Evolutionary conservation across 192 early-diverging fungal genomes (phyloP).

Genomic region (Linnemannia elongata): DNA sequence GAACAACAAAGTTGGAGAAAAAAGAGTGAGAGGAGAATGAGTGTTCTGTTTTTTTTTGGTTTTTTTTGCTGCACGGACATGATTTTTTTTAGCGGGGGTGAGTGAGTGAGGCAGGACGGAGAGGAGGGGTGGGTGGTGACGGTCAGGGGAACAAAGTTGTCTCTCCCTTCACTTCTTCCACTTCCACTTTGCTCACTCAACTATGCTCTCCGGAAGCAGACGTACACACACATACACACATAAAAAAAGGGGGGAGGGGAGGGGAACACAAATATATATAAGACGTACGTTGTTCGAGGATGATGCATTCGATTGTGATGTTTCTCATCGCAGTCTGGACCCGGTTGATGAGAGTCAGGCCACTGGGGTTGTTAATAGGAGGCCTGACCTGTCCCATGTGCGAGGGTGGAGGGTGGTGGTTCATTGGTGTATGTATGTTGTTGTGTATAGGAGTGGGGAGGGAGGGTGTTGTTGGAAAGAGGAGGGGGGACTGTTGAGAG

Average conservation of each 20-base stretch:
- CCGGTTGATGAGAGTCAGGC: slow-evolving; percentile 49
- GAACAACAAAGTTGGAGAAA: neutral
- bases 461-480: neutral
- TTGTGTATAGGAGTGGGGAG: neutral
- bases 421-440: slow-evolving; percentile 8
- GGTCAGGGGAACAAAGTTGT: slow-evolving; percentile 8
- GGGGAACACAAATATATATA: slow-evolving; percentile 13
- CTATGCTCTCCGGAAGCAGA: neutral
- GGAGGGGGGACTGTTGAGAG: neutral
- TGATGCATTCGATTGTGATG: slow-evolving; percentile 75
- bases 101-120: neutral
- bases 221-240: no score
- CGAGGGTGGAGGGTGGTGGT: neutral
- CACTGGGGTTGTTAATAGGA: slow-evolving; percentile 26
- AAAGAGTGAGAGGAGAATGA: neutral
- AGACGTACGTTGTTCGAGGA: slow-evolving; percentile 60
- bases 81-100: neutral
- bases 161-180: neutral
- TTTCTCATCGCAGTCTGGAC: slow-evolving; percentile 70
- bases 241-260: no score
- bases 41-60: neutral
- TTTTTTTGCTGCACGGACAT: neutral
- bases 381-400: neutral
- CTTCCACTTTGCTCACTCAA: no score
- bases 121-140: neutral